Base-by-base conservation (phyloP, 2,329 filamentous ascomycete species). In the Microsporum canis region DNA sequence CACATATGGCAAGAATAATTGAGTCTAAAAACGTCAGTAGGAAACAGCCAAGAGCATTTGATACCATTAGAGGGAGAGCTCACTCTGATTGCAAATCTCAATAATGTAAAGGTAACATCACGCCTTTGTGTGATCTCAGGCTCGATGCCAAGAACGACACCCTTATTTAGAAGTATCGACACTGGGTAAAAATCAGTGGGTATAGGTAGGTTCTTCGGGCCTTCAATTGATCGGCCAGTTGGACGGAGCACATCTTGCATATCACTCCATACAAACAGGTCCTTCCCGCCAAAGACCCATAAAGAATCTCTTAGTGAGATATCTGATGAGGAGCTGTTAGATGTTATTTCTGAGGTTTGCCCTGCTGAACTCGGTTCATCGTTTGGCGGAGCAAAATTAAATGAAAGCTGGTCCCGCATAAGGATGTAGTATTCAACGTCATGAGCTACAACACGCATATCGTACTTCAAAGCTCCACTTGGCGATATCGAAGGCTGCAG, bases 401-500 rank as follows among this genome's bases (percentile, higher is more conserved):
- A 78, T 7, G 72, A 76, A 23, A 76, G 84, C 68, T 95, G 88
- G 70, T 99, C 94, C 65, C 91, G 86, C 84, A 95, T 95, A 68
- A 94, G 84, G 60, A 87, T 87, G 71, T 96, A 96, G 69, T 94
- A 97, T 72, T 99, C 94, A 45, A 97, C 91, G 68, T 95, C 95
- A 68, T 96, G 90, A 10, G 91, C 91, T 70, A 99, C 88, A 62
- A 97, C 88, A 7, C 91, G 88, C 94, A 99, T 99, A 70, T 97
- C 92, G 70, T 99, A 99, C 76, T 96, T 97, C 58, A 96, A 80
- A 67, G 91, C 88, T 3, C 89, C 88, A 49, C 88, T 84, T 57
- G 89, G 88, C 58, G 88, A 91, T 3, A 89, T 79, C 0, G 90
- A 91, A 1, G 94, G 92, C 65, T 95, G 90, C 57, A 99, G 80